Percentiles rank a stretch among this genome's conserved stretches.
phyloP scores from a whole-genome alignment of 2,329 filamentous ascomycete genomes.

The Trichoderma polysporum region DNA sequence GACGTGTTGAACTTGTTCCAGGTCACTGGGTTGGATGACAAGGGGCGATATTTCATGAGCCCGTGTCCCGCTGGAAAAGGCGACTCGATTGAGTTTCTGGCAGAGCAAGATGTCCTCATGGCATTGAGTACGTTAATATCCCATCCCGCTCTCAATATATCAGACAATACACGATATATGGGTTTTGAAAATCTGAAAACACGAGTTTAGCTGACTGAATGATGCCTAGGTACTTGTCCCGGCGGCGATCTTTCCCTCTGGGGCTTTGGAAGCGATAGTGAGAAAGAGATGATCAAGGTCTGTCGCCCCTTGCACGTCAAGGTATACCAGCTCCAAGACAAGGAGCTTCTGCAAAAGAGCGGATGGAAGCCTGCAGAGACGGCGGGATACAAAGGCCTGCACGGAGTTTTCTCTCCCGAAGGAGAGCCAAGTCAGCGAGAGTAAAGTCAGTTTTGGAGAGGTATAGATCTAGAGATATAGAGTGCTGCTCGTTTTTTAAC shows the following conservation, averaged over 20 bases:
- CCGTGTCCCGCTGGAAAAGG: conserved; percentile 55
- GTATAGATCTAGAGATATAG: background rate
- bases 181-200: background rate
- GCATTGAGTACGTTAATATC: conserved; percentile 47
- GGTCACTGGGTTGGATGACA: conserved; percentile 71
- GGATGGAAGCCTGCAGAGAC: conserved; percentile 63
- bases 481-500: background rate
- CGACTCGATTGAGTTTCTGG: conserved; percentile 73
- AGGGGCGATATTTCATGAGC: conserved; percentile 76
- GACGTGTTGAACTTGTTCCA: conserved; percentile 87
- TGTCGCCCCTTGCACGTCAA: conserved; percentile 74
- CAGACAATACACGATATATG: background rate
- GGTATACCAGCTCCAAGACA: conserved; percentile 63
- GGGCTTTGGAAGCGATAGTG: conserved; percentile 71
- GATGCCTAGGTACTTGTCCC: conserved; percentile 62
- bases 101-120: conserved; percentile 72
- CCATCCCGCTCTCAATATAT: too few species aligned
- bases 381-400: conserved; percentile 63
- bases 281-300: conserved; percentile 66
- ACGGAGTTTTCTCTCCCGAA: conserved; percentile 49
- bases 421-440: conserved; percentile 24
- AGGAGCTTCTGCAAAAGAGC: conserved; percentile 45
- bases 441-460: background rate
- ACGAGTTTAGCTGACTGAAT: background rate
- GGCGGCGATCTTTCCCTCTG: conserved; percentile 80